Percentiles rank a stretch among this genome's conserved stretches.
Evolutionary conservation across 163 green algal species (phyloP).

Genomic region (Coccomyxa subellipsoidea): DNA sequence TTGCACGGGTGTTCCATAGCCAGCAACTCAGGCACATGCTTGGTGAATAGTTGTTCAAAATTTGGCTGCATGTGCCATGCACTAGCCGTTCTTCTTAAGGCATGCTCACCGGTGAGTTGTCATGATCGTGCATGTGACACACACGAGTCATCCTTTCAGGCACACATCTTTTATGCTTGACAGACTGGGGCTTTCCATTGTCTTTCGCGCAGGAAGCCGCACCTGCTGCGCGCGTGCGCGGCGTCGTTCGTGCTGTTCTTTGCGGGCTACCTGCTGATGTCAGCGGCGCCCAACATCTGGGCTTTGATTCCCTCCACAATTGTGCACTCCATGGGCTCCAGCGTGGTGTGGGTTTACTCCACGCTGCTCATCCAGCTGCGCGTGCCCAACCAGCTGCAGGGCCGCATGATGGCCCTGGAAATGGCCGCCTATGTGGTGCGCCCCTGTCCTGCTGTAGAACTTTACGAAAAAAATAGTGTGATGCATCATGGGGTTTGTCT

Average conservation of each 20-base stretch:
- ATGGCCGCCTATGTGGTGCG: constrained; percentile 42
- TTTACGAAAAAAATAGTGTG: neutral
- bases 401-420: constrained; percentile 47
- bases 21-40: no score
- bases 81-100: no score
- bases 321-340: constrained; percentile 20
- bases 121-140: no score
- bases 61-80: no score
- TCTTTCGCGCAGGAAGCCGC: neutral
- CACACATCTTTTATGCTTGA: neutral
- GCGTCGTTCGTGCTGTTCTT: neutral
- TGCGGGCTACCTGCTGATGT: neutral
- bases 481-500: neutral
- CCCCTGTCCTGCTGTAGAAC: neutral
- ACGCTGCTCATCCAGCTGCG: constrained; percentile 48
- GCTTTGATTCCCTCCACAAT: neutral
- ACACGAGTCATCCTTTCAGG: no score
- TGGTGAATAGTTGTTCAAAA: no score
- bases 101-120: no score
- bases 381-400: constrained; percentile 34
- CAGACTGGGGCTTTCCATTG: neutral
- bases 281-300: constrained; percentile 2
- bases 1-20: neutral
- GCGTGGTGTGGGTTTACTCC: constrained; percentile 40
- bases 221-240: neutral